Base-by-base conservation (phyloP, 2,329 filamentous ascomycete species). In the Aspergillus udagawae region DNA sequence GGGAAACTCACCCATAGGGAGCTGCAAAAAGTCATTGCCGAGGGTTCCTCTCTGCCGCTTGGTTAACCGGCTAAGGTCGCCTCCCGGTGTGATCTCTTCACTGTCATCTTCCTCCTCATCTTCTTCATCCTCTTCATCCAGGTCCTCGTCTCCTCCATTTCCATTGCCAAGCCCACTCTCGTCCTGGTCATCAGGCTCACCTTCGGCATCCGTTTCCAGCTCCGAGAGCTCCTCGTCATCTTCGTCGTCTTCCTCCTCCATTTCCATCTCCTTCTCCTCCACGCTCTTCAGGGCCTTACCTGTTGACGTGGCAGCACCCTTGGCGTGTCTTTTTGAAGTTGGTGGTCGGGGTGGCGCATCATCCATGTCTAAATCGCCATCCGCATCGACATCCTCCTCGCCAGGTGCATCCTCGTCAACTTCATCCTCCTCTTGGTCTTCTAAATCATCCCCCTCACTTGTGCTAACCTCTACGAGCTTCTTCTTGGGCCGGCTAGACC, bases 1-100 rank as follows among this genome's bases (percentile, higher is more conserved):
- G 35, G n/a, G 27, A 44, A 42, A 62, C 74, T 65, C 68, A 80
- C 78, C 80, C 75, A 86, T 87, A 8, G 83, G 83, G 8, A 86
- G 73, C 51, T 79, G 76, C 61, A 81, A 65, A 59, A 80, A 79
- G 60, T 76, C 73, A 73, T 79, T 79, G 20, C 78, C 77, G 52
- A 86, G 79, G 53, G 84, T 79, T 2, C 85, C 85, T 54, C 86
- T 77, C 73, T 91, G 88, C 52, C 88, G 79, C 65, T 87, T 85
- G 17, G 88, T 91, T 73, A 89, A 78, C 67, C 86, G 87, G 70
- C 77, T 85, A 25, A 85, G 73, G 67, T 90, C 86, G 3, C 76
- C 78, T 48, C 75, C 77, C 25, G 81, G 77, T 4, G 72, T 79
- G 42, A 64, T 65, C 52, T 70, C 72, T 64, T 77, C 70, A 57